Evolutionary conservation across 768 basidiomycete species (phyloP).

Genomic region (Pisolithus tinctorius): DNA sequence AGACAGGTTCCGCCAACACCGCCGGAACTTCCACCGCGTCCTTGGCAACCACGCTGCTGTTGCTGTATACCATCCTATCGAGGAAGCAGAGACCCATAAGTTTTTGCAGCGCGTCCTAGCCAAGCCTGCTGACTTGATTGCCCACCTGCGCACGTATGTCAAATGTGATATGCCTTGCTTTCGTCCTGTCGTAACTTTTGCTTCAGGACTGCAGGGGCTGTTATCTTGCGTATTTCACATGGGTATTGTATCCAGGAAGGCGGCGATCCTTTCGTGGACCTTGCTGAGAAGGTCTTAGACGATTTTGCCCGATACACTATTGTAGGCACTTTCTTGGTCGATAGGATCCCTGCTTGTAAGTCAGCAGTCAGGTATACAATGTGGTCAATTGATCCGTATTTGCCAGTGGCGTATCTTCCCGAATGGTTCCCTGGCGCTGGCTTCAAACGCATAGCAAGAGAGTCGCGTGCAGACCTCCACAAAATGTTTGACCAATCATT

Average conservation of each 20-base stretch:
- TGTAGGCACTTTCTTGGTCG: slow-evolving; percentile 1
- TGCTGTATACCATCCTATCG: slow-evolving; percentile 33
- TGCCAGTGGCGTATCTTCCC: slow-evolving; percentile 17
- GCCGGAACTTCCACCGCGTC: slow-evolving; percentile 1
- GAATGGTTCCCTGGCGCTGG: slow-evolving; percentile 27
- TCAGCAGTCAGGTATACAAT: no score
- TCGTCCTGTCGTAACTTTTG: background rate
- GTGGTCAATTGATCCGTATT: background rate
- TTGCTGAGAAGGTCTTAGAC: slow-evolving; percentile 17
- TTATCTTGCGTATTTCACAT: slow-evolving; percentile 30
- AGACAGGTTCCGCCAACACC: background rate
- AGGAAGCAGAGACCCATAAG: slow-evolving; percentile 41
- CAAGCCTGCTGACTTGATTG: slow-evolving; percentile 40
- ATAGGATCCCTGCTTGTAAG: slow-evolving; percentile 8
- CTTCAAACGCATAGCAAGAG: slow-evolving; percentile 22
- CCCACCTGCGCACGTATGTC: slow-evolving; percentile 41
- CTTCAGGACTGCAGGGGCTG: slow-evolving; percentile 4
- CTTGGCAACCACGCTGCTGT: background rate
- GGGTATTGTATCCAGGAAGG: slow-evolving; percentile 28
- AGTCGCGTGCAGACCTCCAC: slow-evolving; percentile 21
- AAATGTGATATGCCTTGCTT: no score
- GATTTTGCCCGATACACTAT: slow-evolving; percentile 1
- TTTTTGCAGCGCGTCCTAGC: slow-evolving; percentile 43
- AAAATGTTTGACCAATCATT: slow-evolving; percentile 41
- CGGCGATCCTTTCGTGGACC: slow-evolving; percentile 27